A percentile compares a stretch with the other conserved stretches of the same genome.
Conservation (phyloP, 2,329 filamentous ascomycete species). For the Neofusicoccum cordaticola region DNA sequence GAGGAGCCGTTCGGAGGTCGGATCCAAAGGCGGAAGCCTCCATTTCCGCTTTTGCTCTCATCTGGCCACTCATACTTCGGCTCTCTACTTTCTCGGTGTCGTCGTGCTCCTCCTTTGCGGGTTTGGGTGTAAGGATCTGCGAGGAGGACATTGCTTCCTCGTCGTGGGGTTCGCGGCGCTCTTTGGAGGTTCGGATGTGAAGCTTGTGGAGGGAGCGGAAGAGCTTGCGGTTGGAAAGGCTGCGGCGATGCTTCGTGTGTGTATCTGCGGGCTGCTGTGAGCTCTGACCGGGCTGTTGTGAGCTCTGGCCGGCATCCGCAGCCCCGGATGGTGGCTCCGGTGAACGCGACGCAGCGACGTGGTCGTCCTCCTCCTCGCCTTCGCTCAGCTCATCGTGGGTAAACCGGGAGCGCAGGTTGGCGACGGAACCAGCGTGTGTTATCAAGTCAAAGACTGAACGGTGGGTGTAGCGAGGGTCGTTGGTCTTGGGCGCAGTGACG, state of each 20-base stretch:
- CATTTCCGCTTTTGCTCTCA: slow-evolving; percentile 17
- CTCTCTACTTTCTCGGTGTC: slow-evolving; percentile 22
- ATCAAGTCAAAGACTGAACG: slow-evolving; percentile 94
- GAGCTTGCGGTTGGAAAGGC: slow-evolving; percentile 62
- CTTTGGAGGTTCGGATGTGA: slow-evolving; percentile 33
- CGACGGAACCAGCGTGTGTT: slow-evolving; percentile 77
- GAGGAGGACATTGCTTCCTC: slow-evolving; percentile 53
- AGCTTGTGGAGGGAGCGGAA: slow-evolving; percentile 64
- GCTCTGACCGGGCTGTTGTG: background rate
- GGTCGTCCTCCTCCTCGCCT: slow-evolving; percentile 55
- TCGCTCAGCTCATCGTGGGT: slow-evolving; percentile 79
- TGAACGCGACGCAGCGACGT: background rate
- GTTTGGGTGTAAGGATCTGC: slow-evolving; percentile 36
- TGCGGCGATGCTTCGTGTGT: background rate
- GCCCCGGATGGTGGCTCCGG: background rate
- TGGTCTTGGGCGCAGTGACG: slow-evolving; percentile 53
- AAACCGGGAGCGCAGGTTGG: slow-evolving; percentile 71
- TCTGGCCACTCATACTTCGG: background rate
- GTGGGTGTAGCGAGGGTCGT: slow-evolving; percentile 69
- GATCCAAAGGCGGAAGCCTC: slow-evolving; percentile 16
- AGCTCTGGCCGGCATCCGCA: background rate
- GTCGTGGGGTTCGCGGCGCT: background rate
- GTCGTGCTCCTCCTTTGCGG: slow-evolving; percentile 27
- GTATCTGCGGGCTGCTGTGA: background rate
- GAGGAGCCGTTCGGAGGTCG: slow-evolving; percentile 10